Evolutionary conservation across 306 rosid species (phyloP), one percentile per base, ranked within the genome.

Genomic region (Pyrus bretschneideri): DNA sequence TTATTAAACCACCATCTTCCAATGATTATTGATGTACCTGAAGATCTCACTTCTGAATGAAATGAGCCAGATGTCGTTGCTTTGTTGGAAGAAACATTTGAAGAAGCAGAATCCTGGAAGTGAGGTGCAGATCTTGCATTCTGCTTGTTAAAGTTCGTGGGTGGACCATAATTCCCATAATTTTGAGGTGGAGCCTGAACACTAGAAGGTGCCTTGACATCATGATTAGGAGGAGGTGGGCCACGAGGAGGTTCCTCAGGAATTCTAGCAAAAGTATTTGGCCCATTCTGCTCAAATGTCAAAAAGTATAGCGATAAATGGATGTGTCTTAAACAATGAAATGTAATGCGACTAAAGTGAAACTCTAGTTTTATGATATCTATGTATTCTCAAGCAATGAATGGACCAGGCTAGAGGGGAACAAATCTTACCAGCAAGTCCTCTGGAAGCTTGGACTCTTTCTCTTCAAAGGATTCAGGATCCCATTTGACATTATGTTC

Each of bases 401-500:
- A 78, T 40, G 29, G 58, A 82, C 54, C 9, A 72, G 27, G 68
- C 35, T 66, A 63, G 38, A 30, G 71, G 42, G 52, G 35, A 73
- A 62, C 49, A 54, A 76, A 75, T 44, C 86, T 77, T 88, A 96
- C 99, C 92, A 84, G 82, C 74, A 87, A 78, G 76, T 88, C 98
- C 46, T 93, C 90, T 15, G 87, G 78, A 69, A 81, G 81, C 61
- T 85, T 87, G n/a, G 58, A 55, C 82, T 86, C 91, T 60, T 52
- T 82, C 75, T 88, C 98, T 70, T 77, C 91, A 80, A 86, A 86
- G 15, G 92, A 75, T 74, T 89, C 86, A 62, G 93, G 91, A 69
- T 92, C 93, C 99, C 99, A 96, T 81, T 91, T 89, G 83, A 96
- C 75, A 75, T 92, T 89, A 86, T 96, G 87, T 78, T 96, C 98